phyloP scores from a whole-genome alignment of 208 protist species.

The Zelonia costaricensis region DNA sequence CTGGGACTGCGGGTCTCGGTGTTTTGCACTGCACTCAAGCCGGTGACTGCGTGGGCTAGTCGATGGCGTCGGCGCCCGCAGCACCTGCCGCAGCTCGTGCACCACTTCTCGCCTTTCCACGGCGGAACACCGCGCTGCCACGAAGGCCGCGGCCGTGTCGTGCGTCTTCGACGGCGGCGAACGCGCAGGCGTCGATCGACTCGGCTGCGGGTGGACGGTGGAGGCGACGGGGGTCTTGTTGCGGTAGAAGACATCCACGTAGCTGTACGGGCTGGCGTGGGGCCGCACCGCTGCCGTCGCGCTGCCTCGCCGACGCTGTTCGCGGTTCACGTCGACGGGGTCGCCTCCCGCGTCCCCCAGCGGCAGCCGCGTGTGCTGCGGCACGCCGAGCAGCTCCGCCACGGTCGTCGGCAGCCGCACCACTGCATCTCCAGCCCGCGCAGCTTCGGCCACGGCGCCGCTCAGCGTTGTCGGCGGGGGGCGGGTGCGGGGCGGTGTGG shows the following conservation, averaged over 20 bases:
- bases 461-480: conserved; percentile 6
- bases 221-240: neutral
- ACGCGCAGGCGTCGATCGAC: neutral
- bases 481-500: conserved; percentile 1
- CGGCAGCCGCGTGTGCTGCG: conserved; percentile 25
- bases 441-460: conserved; percentile 7
- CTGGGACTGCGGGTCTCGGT: no score
- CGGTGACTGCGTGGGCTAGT: no score
- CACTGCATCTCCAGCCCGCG: conserved; percentile 20
- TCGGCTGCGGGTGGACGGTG: neutral
- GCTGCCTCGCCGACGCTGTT: neutral
- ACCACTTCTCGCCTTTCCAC: conserved; percentile 11
- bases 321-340: no score
- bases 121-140: conserved; percentile 13
- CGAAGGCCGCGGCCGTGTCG: conserved; percentile 2
- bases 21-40: no score
- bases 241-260: conserved; percentile 24
- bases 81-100: conserved; percentile 7
- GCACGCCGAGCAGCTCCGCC: conserved; percentile 24
- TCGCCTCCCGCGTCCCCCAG: neutral
- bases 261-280: conserved; percentile 9
- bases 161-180: neutral
- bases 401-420: conserved; percentile 31
- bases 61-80: neutral
- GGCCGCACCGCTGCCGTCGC: neutral